phyloP scores from a whole-genome alignment of 495 filamentous ascomycete genomes.

The Opeltia flavorubescens region DNA sequence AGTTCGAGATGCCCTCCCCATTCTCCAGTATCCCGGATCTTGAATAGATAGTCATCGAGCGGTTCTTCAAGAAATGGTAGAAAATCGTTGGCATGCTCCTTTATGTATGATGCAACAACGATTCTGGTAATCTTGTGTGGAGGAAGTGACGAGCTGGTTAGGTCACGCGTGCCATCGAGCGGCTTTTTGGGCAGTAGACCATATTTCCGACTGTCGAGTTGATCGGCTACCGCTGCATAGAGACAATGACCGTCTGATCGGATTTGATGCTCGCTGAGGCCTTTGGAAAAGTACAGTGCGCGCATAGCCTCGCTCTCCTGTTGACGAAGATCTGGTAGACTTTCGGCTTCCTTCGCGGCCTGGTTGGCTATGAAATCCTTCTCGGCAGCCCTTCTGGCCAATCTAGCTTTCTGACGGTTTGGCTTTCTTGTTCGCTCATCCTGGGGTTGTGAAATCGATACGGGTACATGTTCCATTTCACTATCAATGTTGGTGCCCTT shows the following conservation, averaged over 20 bases:
- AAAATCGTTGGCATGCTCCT: conserved; percentile 44
- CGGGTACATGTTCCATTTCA: neutral
- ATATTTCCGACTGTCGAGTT: conserved; percentile 38
- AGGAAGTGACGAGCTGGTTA: neutral
- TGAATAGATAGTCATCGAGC: conserved; percentile 54
- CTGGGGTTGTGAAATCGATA: conserved; percentile 8
- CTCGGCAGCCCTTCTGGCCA: conserved; percentile 79
- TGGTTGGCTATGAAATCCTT: conserved; percentile 49
- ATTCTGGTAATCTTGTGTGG: conserved; percentile 19
- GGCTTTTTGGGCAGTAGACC: conserved; percentile 29
- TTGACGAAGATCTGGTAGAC: conserved; percentile 57
- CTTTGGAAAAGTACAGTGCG: conserved; percentile 41
- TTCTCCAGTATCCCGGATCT: conserved; percentile 79
- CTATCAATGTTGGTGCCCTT: neutral
- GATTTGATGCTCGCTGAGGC: conserved; percentile 63
- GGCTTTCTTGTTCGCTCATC: conserved; percentile 46
- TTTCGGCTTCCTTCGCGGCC: conserved; percentile 61
- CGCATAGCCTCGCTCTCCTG: conserved; percentile 59
- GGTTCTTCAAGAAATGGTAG: conserved; percentile 70
- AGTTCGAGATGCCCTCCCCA: conserved; percentile 95
- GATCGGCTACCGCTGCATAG: conserved; percentile 85
- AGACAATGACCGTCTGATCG: conserved; percentile 88
- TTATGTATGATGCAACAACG: conserved; percentile 42
- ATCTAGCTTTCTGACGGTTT: conserved; percentile 79
- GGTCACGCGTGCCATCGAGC: neutral